Evolutionary conservation across 2,329 filamentous ascomycete species (phyloP), one percentile per base, ranked within the genome.

Genomic region (Stagonosporopsis cucurbitacearum): DNA sequence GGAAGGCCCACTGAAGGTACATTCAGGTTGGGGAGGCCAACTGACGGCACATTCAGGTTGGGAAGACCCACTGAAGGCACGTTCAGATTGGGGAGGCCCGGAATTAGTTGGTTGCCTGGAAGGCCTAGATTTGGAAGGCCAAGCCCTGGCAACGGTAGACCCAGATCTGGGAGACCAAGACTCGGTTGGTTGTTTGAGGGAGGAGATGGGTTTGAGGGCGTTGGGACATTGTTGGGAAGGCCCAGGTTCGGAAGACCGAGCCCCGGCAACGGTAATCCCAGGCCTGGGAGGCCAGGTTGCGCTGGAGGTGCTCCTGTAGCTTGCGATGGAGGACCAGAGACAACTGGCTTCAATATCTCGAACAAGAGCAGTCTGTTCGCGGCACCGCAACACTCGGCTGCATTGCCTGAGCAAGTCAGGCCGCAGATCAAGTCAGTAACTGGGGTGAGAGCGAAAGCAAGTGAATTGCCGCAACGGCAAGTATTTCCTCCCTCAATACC

Each of bases 401-500:
- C 6, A 7, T n/a, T 45, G 3, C 52, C 52, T 6, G 32, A 25
- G 11, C 52, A 54, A 2, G 22, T 28, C n/a, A 50, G n/a, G 13
- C 20, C 13, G 22, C 52, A 54, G 13, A 54, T 17, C 4, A 26
- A 20, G 7, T 54, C 52, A 13, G 19, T 4, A 6, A 40, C 45
- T 4, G 32, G 45, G 15, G 5, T 20, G 5, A 33, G 45, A 9
- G 25, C 20, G 26, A 54, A 54, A 13, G 25, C 15, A 19, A 54
- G 44, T 12, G 0, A 6, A 32, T 39, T 54, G 26, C 45, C 52
- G 11, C 52, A 54, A 19, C 52, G 52, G 28, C 52, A 54, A 20
- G 52, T 54, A 2, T 33, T n/a, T 0, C 45, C 52, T 1, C 45
- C 45, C 7, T 54, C 52, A 8, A 54, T 54, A 30, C 52, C 52